Base-by-base conservation (phyloP, 257 asterid genomes). In the Thymus mandschuricus region DNA sequence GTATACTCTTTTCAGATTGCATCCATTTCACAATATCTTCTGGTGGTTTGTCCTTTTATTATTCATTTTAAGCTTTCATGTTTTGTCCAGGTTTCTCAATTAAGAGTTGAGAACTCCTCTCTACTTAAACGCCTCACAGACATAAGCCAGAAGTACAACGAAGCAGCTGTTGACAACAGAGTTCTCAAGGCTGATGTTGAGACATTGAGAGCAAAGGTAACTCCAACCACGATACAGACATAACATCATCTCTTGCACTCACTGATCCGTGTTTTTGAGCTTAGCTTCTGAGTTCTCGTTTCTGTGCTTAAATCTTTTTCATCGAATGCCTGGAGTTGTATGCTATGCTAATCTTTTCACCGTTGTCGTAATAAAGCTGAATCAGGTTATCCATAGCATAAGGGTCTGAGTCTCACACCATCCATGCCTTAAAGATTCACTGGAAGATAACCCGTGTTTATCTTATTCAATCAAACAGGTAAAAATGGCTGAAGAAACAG, bases 401-500 rank as follows among this genome's bases (percentile, higher is more conserved):
- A 11, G 21, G 56, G 66, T 61, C 15, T 49, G 54, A 68, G 29
- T 40, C 41, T 38, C 11, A 21, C 44, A 57, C 54, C 61, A 6
- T 44, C 55, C 66, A 70, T 70, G 59, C 54, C 43, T 60, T 50
- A 59, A 72, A 11, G 33, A 49, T 48, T 64, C 34, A 5, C 48
- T 11, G 28, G 11, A 68, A 28, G 66, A 43, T 57, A 59, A 62
- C 63, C 33, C 40, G 50, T 38, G 41, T 56, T 65, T 64, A 27
- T 56, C 56, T 46, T 72, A 15, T 44, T 72, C 57, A 28, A 54
- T 31, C 5, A 71, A 59, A 68, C 74, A 91, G 97, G 97, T 89
- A 67, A 87, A 87, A 80, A 89, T 91, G 96, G 97, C 97, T 4
- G 97, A 91, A 81, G 96, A 89, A 66, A 84, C 91, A 1, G 97